Conservation (phyloP, 805 yeast genomes). For the Barnettozyma salicaria region DNA sequence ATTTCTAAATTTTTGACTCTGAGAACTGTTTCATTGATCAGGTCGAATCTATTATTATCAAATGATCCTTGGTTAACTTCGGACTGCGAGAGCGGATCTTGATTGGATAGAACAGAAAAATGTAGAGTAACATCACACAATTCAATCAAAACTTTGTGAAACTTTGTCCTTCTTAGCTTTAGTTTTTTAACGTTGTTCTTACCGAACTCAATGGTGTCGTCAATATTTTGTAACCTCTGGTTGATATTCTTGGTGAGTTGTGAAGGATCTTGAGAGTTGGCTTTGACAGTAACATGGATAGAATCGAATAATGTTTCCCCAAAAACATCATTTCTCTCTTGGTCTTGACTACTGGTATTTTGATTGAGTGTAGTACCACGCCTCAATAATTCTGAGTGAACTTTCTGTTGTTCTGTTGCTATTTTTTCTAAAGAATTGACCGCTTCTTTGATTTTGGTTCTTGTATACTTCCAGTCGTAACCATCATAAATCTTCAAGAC, state of each 20-base stretch:
- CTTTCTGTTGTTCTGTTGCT: slow-evolving; percentile 27
- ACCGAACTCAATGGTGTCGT: slow-evolving; percentile 19
- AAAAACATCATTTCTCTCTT: slow-evolving; percentile 29
- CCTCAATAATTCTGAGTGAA: slow-evolving; percentile 5
- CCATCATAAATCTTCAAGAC: slow-evolving; percentile 71
- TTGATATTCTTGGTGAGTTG: slow-evolving; percentile 50
- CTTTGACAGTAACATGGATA: slow-evolving; percentile 60
- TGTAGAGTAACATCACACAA: slow-evolving; percentile 45
- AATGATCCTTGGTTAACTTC: slow-evolving; percentile 1
- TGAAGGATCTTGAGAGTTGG: slow-evolving; percentile 34
- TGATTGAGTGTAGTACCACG: slow-evolving; percentile 1
- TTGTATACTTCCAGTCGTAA: slow-evolving; percentile 82
- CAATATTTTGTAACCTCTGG: slow-evolving; percentile 34
- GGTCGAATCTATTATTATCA: slow-evolving; percentile 29
- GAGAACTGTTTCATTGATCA: slow-evolving; percentile 44
- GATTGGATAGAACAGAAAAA: slow-evolving; percentile 39
- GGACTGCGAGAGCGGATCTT: slow-evolving; percentile 37
- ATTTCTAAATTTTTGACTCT: slow-evolving; percentile 51
- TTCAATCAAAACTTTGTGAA: slow-evolving; percentile 54
- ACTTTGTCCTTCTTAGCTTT: slow-evolving; percentile 57
- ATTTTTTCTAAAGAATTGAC: slow-evolving; percentile 54
- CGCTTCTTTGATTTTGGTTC: slow-evolving; percentile 58
- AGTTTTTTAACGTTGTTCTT: slow-evolving; percentile 37
- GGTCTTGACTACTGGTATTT: no score
- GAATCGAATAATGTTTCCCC: slow-evolving; percentile 74